Base-by-base conservation (phyloP, 2,329 filamentous ascomycete species). In the Hymenotorrendiella dingleyae region DNA sequence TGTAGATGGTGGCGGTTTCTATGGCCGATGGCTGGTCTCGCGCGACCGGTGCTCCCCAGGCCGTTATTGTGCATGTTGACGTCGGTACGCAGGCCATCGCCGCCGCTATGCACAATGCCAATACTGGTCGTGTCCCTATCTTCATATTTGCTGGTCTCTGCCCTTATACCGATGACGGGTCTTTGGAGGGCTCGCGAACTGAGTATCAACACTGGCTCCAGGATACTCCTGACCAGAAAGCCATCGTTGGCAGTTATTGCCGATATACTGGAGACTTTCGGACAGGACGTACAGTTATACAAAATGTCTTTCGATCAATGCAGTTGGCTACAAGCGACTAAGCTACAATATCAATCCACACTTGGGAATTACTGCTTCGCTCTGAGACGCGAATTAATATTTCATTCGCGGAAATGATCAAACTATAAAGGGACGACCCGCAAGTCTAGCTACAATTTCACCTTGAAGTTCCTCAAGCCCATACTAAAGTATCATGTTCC, bases 131-230 rank as follows among this genome's bases (percentile, higher is more conserved):
- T 39, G 78, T 74, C 0, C 82, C 82, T 0, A 47, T 86, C 4
- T 64, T 86, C 37, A 83, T 86, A 48, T 86, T 87, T 51, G 82
- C 82, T 2, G 82, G 82, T 2, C 63, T 86, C 12, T 82, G 75
- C 16, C 83, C 82, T 0, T 82, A 74, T 57, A 86, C 82, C 0
- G 73, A 81, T 40, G 80, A 85, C 47, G 82, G 82, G 3, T 81
- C 86, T 60, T 73, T 79, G 59, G 67, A 75, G 4, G 82, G 83
- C 2, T 77, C 73, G 3, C 66, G 82, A 39, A 85, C 82, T 0
- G 83, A 86, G 60, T 86, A 84, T 55, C 84, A 84, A 52, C 82
- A 86, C 55, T 87, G 81, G 80, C 80, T 86, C 20, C 82, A 86
- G 55, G 82, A 87, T 60, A 77, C 84, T 4, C 82, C 78, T 0